Base-by-base conservation (phyloP, 2,329 filamentous ascomycete genomes). In the Aspergillus tamarii region DNA sequence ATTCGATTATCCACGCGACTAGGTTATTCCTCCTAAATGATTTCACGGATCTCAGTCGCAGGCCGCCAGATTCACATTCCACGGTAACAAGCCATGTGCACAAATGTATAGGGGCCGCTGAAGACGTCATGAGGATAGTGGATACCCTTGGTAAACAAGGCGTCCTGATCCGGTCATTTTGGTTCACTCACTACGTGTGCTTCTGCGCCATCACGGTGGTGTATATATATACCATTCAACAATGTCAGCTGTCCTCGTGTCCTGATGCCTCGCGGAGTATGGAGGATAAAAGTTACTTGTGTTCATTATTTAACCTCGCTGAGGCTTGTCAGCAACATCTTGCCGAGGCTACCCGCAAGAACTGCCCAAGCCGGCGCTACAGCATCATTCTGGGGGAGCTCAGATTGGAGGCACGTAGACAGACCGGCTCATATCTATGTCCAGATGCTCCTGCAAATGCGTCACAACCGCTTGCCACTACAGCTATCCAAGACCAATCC, bases 371-470 rank as follows among this genome's bases (percentile, higher is more conserved):
- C 55, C 77, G 80, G 8, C 76, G 81, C 45, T 84, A 84, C 52
- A 80, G 80, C 34, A 83, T 83, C 56, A 84, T 84, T 50, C 66
- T 84, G 11, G 80, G 82, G 54, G 82, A 83, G 60, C 65, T 83
- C 26, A 72, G 81, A 48, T 69, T 75, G 9, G 81, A 83, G 60
- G 81, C 78, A 2, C 77, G 77, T 65, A 68, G 72, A 11, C 76
- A 77, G 57, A 71, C 77, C 36, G 72, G 72, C 3, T 64, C 73
- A 3, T 54, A 50, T 30, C 53, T 67, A 23, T 45, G 32, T n/a
- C 46, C 53, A 2, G 60, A 59, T 11, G 32, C 53, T 6, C 23
- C 56, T n/a, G 55, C 32, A 30, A 54, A 56, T 12, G 23, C 46
- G 9, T 52, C 60, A 26, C 61, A 61, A 11, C 21, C 45, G n/a